These are phyloP conservation scores for Pelargonium citronellum DNA, from an alignment of 441 rosid genomes.

Conservation along the genomic window DNA sequence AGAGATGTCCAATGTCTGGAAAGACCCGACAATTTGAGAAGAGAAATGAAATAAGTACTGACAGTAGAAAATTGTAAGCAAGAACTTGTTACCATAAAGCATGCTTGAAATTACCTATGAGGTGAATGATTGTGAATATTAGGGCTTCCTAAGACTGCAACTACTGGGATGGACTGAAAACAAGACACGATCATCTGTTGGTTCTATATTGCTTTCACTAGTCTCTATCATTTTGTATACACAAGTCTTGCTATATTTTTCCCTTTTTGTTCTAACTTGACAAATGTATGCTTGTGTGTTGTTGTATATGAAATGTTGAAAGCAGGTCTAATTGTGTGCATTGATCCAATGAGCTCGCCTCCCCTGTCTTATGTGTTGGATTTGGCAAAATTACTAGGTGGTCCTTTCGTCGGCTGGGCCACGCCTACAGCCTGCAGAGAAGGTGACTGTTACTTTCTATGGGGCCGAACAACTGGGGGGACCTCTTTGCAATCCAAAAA, in stretches of 20 bases:
- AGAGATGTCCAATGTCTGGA: not conserved
- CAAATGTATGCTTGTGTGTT: not conserved
- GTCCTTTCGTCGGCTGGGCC: not conserved
- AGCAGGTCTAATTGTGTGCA: not conserved
- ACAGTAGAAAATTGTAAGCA: not conserved
- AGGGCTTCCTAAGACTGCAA: not conserved
- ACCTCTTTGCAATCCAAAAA: not conserved
- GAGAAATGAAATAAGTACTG: not conserved
- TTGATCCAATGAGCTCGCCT: not conserved
- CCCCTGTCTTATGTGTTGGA: not conserved
- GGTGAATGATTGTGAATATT: not conserved
- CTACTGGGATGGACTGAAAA: not conserved
- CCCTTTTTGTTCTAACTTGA: not conserved
- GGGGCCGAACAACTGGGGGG: not conserved
- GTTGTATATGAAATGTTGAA: not conserved
- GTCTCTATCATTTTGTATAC: not conserved
- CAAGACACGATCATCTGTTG: not conserved
- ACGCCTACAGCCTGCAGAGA: not conserved
- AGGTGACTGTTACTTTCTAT: not conserved
- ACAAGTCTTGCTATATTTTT: not conserved
- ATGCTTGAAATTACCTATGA: not conserved
- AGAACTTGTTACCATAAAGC: not conserved
- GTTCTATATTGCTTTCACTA: not conserved
- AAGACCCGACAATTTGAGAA: not conserved
- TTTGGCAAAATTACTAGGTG: conserved; percentile 1